Conservation (phyloP, 106 monocot genomes). For the Dendrobium officinale region DNA sequence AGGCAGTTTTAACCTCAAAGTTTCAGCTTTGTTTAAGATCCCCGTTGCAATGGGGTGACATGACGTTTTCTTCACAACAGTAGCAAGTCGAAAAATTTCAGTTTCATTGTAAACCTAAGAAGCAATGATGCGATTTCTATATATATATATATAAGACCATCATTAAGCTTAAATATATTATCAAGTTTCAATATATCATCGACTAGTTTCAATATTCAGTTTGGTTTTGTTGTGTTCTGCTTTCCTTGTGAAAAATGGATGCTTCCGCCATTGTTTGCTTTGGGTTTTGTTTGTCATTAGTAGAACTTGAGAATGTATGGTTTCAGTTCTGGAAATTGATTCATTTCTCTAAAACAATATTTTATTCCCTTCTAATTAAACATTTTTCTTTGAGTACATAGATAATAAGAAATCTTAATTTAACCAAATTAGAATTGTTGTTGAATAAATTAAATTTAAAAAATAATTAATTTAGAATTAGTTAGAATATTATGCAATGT, state of each 20-base stretch:
- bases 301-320: not conserved
- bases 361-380: too few relatives aligned
- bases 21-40: constrained; percentile 66
- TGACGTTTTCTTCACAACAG: constrained; percentile 93
- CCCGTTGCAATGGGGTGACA: constrained; percentile 91
- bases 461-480: too few relatives aligned
- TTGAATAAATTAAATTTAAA: too few relatives aligned
- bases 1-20: constrained; percentile 47
- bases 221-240: not conserved
- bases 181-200: too few relatives aligned
- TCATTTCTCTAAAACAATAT: not conserved
- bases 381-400: too few relatives aligned
- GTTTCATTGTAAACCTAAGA: constrained; percentile 60
- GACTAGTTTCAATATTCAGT: not conserved
- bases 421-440: too few relatives aligned
- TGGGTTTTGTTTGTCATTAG: not conserved
- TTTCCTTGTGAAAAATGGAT: not conserved
- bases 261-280: not conserved
- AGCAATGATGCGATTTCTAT: constrained; percentile 12
- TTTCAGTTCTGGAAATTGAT: not conserved
- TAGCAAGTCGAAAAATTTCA: constrained; percentile 69
- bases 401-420: too few relatives aligned
- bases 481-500: too few relatives aligned
- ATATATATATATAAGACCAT: too few relatives aligned
- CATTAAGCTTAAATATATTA: too few relatives aligned